phyloP scores from a whole-genome alignment of 352 stramenopile species.

The Poterioochromonas sp. region DNA sequence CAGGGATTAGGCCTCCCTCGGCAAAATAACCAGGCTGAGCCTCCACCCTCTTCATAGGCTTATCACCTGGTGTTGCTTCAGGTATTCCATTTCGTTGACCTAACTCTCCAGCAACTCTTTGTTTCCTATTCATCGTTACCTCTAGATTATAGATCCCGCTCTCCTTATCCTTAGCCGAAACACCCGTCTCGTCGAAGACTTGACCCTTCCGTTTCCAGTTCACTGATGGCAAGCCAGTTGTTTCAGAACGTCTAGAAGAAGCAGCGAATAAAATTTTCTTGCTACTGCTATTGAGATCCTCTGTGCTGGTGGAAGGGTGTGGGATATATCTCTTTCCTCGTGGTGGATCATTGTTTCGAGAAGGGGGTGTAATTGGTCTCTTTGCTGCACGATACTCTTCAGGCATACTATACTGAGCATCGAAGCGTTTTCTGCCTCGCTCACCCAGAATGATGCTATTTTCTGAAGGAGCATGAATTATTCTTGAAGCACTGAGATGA shows the following conservation, averaged over 20 bases:
- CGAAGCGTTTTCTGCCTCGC: background rate
- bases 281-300: background rate
- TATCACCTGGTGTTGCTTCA: background rate
- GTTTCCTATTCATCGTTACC: background rate
- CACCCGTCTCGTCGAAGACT: background rate
- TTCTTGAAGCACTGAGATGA: background rate
- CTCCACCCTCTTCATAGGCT: background rate
- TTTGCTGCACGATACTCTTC: background rate
- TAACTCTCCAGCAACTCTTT: background rate
- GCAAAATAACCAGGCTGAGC: background rate
- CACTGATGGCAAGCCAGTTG: background rate
- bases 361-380: background rate
- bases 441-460: background rate
- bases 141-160: background rate
- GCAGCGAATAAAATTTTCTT: background rate
- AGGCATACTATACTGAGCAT: background rate
- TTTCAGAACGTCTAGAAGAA: too few species aligned
- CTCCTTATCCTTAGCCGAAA: background rate
- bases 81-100: background rate
- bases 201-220: slow-evolving; percentile 1
- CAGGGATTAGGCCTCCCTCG: slow-evolving; percentile 21
- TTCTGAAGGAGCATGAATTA: background rate
- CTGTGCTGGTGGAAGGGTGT: background rate
- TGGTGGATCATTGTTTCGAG: background rate
- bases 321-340: background rate